Base-by-base conservation (phyloP, 768 basidiomycete genomes). In the Kwoniella newhampshirensis region DNA sequence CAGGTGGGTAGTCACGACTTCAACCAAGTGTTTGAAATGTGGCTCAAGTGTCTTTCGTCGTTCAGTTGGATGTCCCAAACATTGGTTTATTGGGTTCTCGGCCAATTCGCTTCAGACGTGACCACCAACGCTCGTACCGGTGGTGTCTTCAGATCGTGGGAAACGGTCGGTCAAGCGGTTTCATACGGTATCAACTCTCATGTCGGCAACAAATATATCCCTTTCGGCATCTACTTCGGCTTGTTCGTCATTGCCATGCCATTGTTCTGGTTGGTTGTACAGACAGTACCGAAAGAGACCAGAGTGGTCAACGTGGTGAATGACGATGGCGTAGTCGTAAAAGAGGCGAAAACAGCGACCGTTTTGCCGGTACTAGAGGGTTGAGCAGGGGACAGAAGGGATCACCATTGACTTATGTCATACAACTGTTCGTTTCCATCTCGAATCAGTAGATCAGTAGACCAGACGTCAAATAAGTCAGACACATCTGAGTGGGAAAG, bases 71-170 rank as follows among this genome's bases (percentile, higher is more conserved):
- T n/a, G n/a, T 59, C 49, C 18, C 66, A 68, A 46, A 44, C 54
- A 25, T 62, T 57, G 45, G 39, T 69, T 48, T 73, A 73, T 64
- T 70, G 68, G 68, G 40, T 73, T 13, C 37, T 73, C 48, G 59
- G 51, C 20, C 47, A 54, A 21, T 73, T 70, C 51, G 44, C 62
- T 8, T 59, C 59, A 25, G 68, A 69, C 40, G 54, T 65, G 37
- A 55, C 64, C 35, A 42, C 61, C 23, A 50, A 51, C 32, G 49
- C 68, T 6, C 60, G 71, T 20, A 62, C 57, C 49, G 66, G 64
- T 32, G 68, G 66, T 40, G 50, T 66, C 27, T 69, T 73, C 54
- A 50, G 71, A n/a, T 42, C 51, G 17, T 49, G 67, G 26, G 71
- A 73, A 53, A 60, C 71, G 4, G 54, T 58, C 27, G 71, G 71